These are phyloP conservation scores for Penicillium flavigenum DNA, from an alignment of 495 filamentous ascomycete genomes.

Conservation along the genomic window DNA sequence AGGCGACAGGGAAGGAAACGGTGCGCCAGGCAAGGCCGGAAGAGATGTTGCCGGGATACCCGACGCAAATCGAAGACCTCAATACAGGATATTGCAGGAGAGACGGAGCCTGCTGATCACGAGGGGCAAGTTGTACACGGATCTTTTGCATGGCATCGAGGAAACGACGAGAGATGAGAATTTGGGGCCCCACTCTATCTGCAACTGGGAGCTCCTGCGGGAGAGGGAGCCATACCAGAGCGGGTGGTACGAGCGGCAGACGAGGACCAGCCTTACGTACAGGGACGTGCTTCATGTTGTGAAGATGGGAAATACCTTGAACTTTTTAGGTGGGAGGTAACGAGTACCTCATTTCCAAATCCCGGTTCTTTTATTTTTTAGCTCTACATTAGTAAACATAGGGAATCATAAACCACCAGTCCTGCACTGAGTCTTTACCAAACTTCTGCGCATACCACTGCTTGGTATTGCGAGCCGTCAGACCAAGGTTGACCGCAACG, in stretches of 20 bases:
- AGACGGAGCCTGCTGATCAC: constrained; percentile 79
- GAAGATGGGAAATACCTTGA: constrained; percentile 67
- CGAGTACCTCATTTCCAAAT: background rate
- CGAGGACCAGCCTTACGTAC: constrained; percentile 84
- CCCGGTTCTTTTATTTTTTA: background rate
- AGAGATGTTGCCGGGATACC: constrained; percentile 28
- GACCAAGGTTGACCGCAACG: constrained; percentile 74
- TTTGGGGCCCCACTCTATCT: constrained; percentile 61
- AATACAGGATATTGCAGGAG: constrained; percentile 81
- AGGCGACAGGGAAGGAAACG: constrained; percentile 26
- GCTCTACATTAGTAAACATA: constrained; percentile 57
- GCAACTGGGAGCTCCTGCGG: constrained; percentile 80
- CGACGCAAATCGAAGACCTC: constrained; percentile 28
- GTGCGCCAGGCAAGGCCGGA: background rate
- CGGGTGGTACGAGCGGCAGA: constrained; percentile 62
- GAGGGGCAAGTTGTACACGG: constrained; percentile 62
- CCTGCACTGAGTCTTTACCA: constrained; percentile 61
- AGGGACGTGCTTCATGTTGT: constrained; percentile 88
- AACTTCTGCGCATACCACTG: constrained; percentile 83
- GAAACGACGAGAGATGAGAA: constrained; percentile 58
- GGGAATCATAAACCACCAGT: constrained; percentile 82
- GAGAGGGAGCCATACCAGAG: constrained; percentile 53
- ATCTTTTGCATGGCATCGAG: constrained; percentile 75
- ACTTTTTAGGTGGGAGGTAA: constrained; percentile 51
- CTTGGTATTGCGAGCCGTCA: constrained; percentile 74